phyloP scores from a whole-genome alignment of 306 rosid genomes.

The Begonia loranthoides region DNA sequence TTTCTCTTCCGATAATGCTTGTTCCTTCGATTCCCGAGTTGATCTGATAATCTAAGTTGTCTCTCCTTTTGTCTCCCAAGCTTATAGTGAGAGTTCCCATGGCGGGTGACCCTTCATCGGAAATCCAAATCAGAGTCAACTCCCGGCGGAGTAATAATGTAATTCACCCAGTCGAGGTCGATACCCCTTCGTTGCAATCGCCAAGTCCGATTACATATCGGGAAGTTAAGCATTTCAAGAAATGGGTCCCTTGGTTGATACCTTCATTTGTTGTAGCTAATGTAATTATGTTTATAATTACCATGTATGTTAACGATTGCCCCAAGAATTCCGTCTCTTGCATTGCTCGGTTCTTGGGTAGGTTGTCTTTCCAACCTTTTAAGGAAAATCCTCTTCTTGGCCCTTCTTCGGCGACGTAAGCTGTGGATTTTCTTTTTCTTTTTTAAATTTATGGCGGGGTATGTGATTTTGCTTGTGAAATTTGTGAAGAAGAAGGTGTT shows the following conservation, averaged over 20 bases:
- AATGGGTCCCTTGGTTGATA: conserved; percentile 68
- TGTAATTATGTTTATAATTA: conserved; percentile 32
- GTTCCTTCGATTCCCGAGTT: no score
- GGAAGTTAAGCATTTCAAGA: conserved; percentile 50
- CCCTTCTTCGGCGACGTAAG: conserved; percentile 79
- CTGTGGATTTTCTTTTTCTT: background rate
- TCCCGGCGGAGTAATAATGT: conserved; percentile 23
- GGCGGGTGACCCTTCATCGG: conserved; percentile 31
- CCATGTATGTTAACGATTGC: conserved; percentile 88
- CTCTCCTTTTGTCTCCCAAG: background rate
- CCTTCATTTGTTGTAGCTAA: conserved; percentile 59
- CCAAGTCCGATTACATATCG: conserved; percentile 11
- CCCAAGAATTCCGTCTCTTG: conserved; percentile 69
- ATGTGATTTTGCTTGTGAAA: conserved; percentile 9
- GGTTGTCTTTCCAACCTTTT: conserved; percentile 85
- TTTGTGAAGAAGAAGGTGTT: no score
- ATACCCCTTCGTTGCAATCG: conserved; percentile 18
- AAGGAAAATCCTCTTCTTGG: conserved; percentile 92
- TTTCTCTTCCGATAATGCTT: no score
- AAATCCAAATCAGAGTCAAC: conserved; percentile 26
- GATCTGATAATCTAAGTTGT: no score
- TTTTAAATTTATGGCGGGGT: background rate
- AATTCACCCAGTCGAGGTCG: conserved; percentile 45
- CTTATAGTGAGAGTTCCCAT: conserved; percentile 16
- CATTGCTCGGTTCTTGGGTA: conserved; percentile 50